Evolutionary conservation across 345 rosid genomes (phyloP).

Genomic region (Salix suchowensis): DNA sequence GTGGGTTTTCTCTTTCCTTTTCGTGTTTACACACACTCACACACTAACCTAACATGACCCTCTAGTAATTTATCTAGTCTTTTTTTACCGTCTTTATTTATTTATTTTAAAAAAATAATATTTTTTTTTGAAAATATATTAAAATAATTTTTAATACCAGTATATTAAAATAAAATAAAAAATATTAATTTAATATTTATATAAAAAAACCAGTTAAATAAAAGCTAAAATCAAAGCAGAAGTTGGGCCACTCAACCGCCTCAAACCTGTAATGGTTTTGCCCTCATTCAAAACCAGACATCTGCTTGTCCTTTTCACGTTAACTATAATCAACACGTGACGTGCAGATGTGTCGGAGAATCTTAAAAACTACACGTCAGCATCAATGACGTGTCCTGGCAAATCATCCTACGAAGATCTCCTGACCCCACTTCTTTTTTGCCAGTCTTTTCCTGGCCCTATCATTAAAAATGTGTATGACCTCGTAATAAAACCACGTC

Average conservation of each 20-base stretch:
- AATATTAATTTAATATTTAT: neutral
- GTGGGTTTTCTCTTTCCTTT: too few relatives aligned
- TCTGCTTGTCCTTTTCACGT: neutral
- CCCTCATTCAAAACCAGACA: neutral
- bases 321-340: neutral
- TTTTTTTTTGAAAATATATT: neutral
- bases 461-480: neutral
- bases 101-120: neutral
- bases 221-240: too few relatives aligned
- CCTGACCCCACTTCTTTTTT: neutral
- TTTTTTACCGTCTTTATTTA: too few relatives aligned
- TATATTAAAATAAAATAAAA: neutral
- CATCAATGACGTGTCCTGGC: slow-evolving; percentile 9
- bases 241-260: too few relatives aligned
- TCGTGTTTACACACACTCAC: too few relatives aligned
- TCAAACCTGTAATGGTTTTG: neutral
- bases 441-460: neutral
- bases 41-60: too few relatives aligned
- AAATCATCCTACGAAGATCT: neutral
- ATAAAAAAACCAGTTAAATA: neutral
- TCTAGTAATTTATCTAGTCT: too few relatives aligned
- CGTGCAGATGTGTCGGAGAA: slow-evolving; percentile 3
- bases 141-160: neutral
- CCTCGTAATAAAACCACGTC: neutral
- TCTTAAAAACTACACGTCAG: slow-evolving; percentile 4